A percentile compares a stretch with the other conserved stretches of the same genome.
phyloP scores from a whole-genome alignment of 2,329 filamentous ascomycete species.

The Sordariomycetes sp. region DNA sequence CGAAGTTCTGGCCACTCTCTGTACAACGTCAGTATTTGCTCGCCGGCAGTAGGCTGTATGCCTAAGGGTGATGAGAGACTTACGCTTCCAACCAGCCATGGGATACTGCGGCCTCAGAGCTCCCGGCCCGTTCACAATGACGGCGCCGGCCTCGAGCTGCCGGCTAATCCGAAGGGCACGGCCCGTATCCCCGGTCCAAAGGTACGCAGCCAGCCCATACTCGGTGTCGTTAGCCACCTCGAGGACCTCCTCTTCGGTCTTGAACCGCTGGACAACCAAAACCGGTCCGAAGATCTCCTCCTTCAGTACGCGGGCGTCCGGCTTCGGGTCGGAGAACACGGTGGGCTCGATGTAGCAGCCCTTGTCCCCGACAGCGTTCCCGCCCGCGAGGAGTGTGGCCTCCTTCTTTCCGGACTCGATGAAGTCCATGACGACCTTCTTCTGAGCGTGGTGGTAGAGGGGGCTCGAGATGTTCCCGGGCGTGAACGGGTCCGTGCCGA shows the following conservation, averaged over 20 bases:
- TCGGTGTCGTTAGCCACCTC: conserved; percentile 60
- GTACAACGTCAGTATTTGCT: not conserved
- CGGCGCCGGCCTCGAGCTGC: not conserved
- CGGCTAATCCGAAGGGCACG: not conserved
- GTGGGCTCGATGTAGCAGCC: conserved; percentile 76
- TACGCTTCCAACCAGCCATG: not conserved
- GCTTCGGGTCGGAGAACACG: conserved; percentile 51
- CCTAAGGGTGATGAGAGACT: not conserved
- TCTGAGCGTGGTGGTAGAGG: conserved; percentile 54
- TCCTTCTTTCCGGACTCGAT: conserved; percentile 34
- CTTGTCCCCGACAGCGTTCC: conserved; percentile 34
- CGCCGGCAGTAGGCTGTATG: not conserved
- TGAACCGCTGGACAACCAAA: conserved; percentile 64
- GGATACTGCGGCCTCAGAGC: not conserved
- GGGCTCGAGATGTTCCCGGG: conserved; percentile 51
- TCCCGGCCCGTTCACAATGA: not conserved
- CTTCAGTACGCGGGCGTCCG: conserved; percentile 61
- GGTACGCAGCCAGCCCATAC: conserved; percentile 66
- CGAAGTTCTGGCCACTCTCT: not conserved
- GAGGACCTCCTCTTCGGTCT: conserved; percentile 61
- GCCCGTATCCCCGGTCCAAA: conserved; percentile 62
- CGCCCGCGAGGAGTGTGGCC: conserved; percentile 25
- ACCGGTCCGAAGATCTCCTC: conserved; percentile 82
- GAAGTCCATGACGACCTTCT: conserved; percentile 55
- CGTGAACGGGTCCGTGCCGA: conserved; percentile 47